Percentiles rank a stretch among this genome's conserved stretches.
Evolutionary conservation across 805 yeast species (phyloP).

Genomic region (Candida hungchunana): DNA sequence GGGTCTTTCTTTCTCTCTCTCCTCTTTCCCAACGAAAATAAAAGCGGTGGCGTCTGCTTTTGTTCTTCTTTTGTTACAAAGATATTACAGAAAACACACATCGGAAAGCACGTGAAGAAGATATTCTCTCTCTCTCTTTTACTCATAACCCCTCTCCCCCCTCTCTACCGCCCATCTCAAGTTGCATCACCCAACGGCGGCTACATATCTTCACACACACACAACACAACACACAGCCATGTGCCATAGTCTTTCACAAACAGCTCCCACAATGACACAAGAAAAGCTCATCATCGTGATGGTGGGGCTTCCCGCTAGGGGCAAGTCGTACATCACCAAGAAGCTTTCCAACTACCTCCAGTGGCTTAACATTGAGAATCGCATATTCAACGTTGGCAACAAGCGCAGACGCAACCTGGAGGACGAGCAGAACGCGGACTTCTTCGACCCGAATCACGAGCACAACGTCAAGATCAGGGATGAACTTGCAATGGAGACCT

Average conservation of each 20-base stretch:
- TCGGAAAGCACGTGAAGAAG: too few species aligned
- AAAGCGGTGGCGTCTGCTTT: too few species aligned
- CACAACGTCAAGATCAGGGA: slow-evolving; percentile 37
- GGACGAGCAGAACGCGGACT: slow-evolving; percentile 21
- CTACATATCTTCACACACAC: too few species aligned
- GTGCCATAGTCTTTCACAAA: background rate
- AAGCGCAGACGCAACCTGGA: slow-evolving; percentile 41
- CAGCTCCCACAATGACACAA: slow-evolving; percentile 1
- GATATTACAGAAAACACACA: too few species aligned
- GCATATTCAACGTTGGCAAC: slow-evolving; percentile 67
- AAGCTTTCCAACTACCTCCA: slow-evolving; percentile 56
- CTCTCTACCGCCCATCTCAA: too few species aligned
- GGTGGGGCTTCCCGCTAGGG: slow-evolving; percentile 75
- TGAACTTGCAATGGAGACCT: slow-evolving; percentile 42
- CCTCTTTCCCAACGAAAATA: too few species aligned
- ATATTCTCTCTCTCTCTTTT: too few species aligned
- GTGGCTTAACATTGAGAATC: slow-evolving; percentile 62
- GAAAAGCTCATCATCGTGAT: slow-evolving; percentile 56
- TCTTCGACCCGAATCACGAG: slow-evolving; percentile 37
- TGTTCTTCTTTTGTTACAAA: too few species aligned
- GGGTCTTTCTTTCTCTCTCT: too few species aligned
- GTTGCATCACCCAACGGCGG: too few species aligned
- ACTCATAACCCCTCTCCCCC: too few species aligned
- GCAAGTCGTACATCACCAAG: slow-evolving; percentile 65
- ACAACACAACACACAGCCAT: too few species aligned